A percentile compares a stretch with the other conserved stretches of the same genome.
Conservation (phyloP, 371 early-diverging fungal genomes). For the Haplosporangium sp. region DNA sequence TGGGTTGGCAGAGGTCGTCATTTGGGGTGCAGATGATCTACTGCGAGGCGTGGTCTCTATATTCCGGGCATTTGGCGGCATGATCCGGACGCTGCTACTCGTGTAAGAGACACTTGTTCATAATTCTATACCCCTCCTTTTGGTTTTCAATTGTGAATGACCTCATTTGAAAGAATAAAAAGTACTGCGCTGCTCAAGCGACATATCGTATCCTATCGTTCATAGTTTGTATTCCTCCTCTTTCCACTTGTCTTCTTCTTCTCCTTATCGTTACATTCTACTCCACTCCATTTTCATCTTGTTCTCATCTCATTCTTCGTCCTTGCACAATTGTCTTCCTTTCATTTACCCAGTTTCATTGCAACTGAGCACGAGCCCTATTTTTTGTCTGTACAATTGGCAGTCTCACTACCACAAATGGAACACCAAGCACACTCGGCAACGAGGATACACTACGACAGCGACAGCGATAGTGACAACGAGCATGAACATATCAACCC, state of each 20-base stretch:
- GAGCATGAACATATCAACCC: not conserved
- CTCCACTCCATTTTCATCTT: not conserved
- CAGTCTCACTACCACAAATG: not conserved
- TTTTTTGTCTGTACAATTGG: no score
- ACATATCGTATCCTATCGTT: no score
- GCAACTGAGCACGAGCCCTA: no score
- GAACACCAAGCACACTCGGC: constrained; percentile 7
- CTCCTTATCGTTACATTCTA: not conserved
- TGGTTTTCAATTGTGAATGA: no score
- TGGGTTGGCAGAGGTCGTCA: constrained; percentile 37
- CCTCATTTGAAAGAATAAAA: no score
- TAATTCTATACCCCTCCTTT: not conserved
- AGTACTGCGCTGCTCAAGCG: no score
- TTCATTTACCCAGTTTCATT: no score
- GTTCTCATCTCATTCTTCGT: not conserved
- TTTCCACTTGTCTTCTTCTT: not conserved
- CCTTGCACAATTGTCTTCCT: no score
- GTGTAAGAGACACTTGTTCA: constrained; percentile 3
- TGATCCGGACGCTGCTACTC: not conserved
- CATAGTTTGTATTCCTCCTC: no score
- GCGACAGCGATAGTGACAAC: constrained; percentile 10
- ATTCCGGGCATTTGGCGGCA: constrained; percentile 10
- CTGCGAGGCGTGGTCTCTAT: constrained; percentile 23
- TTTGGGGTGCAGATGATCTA: constrained; percentile 43
- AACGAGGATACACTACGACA: constrained; percentile 34